These are phyloP conservation scores for Curvularia lunata DNA, from an alignment of 2,329 filamentous ascomycete genomes.

Conservation along the genomic window DNA sequence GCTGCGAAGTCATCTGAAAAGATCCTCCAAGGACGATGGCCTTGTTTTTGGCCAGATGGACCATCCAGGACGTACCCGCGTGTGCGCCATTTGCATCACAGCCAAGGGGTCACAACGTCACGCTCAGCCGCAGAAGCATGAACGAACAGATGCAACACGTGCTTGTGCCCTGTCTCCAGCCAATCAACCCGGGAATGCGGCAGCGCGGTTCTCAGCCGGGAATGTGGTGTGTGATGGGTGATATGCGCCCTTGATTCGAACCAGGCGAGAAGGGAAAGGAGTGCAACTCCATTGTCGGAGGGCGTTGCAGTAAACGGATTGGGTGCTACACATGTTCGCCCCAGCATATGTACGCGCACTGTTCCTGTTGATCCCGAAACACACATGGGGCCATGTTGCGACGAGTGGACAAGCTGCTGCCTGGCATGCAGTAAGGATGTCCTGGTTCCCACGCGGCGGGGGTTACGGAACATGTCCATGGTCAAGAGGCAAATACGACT, in stretches of 20 bases:
- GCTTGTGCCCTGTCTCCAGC: background rate
- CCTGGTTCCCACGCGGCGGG: slow-evolving; percentile 8
- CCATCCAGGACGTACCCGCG: background rate
- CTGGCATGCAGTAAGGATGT: slow-evolving; percentile 17
- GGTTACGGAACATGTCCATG: no score
- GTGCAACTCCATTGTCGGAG: background rate
- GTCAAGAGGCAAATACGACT: background rate
- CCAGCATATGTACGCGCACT: slow-evolving; percentile 1
- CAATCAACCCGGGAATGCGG: slow-evolving; percentile 1
- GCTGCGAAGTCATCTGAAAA: slow-evolving; percentile 8
- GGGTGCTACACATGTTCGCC: background rate
- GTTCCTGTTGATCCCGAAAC: slow-evolving; percentile 28
- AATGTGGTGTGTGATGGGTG: slow-evolving; percentile 1
- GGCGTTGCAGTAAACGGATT: slow-evolving; percentile 13
- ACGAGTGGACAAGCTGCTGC: slow-evolving; percentile 20
- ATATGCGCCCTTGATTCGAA: slow-evolving; percentile 2
- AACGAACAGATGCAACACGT: slow-evolving; percentile 1
- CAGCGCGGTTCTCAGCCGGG: slow-evolving; percentile 5
- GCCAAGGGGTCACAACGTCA: slow-evolving; percentile 3
- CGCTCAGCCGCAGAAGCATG: slow-evolving; percentile 11
- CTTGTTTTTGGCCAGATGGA: background rate
- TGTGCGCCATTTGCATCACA: slow-evolving; percentile 8
- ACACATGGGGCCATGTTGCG: slow-evolving; percentile 11
- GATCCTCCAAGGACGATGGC: slow-evolving; percentile 1
- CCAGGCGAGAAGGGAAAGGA: background rate